These are phyloP conservation scores for Fomitopsis pinicola DNA, from an alignment of 1,284 basidiomycete genomes.

Conservation along the genomic window DNA sequence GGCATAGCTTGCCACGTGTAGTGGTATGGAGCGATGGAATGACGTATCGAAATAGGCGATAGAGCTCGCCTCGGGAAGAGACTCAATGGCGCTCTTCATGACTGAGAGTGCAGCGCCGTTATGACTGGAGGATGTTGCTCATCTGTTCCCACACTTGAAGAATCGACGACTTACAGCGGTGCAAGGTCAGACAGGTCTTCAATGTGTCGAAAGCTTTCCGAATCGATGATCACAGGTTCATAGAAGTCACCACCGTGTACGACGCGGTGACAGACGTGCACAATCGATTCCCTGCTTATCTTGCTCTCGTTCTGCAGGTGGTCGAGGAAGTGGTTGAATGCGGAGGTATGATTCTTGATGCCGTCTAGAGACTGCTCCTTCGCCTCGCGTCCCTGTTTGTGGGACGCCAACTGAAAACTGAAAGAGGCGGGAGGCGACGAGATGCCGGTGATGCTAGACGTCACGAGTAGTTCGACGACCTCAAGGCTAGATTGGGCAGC, in stretches of 20 bases:
- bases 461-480: conserved; percentile 43
- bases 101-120: conserved; percentile 60
- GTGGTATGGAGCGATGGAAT: conserved; percentile 76
- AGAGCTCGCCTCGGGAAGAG: conserved; percentile 58
- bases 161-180: conserved; percentile 53
- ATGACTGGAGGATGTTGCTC: conserved; percentile 36
- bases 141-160: neutral
- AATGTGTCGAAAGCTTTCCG: conserved; percentile 63
- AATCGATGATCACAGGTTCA: conserved; percentile 63
- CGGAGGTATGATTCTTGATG: conserved; percentile 55
- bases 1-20: conserved; percentile 73
- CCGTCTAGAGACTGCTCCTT: conserved; percentile 34
- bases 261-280: conserved; percentile 64
- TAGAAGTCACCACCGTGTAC: conserved; percentile 81
- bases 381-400: conserved; percentile 24
- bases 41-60: conserved; percentile 82
- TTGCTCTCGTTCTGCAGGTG: conserved; percentile 39
- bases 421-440: conserved; percentile 51
- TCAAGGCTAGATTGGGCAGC: conserved; percentile 16
- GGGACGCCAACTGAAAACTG: conserved; percentile 33
- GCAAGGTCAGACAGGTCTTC: conserved; percentile 76
- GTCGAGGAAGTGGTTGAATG: conserved; percentile 60
- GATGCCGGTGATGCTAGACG: conserved; percentile 51
- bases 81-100: conserved; percentile 56
- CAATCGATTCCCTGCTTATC: conserved; percentile 43